Percentiles rank a stretch among this genome's conserved stretches.
phyloP scores from a whole-genome alignment of 768 basidiomycete species.

The Mycena floridula region DNA sequence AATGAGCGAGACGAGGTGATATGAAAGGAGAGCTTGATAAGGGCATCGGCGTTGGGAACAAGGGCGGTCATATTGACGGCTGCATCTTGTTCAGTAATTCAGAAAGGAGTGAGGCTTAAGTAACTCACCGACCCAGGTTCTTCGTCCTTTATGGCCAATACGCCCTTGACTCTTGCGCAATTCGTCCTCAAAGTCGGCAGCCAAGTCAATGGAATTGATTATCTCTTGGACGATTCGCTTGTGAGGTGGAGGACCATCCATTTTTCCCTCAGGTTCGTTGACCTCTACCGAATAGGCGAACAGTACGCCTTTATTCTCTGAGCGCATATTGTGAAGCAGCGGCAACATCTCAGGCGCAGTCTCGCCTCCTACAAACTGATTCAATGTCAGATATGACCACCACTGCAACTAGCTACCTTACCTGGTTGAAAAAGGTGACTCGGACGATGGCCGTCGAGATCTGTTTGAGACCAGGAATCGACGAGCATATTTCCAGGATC shows the following conservation, averaged over 20 bases:
- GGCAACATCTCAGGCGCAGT: conserved; percentile 65
- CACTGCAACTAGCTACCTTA: conserved; percentile 21
- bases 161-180: too few relatives aligned
- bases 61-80: conserved; percentile 53
- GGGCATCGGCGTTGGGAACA: conserved; percentile 52
- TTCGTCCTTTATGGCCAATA: too few relatives aligned
- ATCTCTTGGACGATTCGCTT: conserved; percentile 72
- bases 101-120: conserved; percentile 40
- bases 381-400: background rate
- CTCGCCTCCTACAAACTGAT: conserved; percentile 86
- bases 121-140: conserved; percentile 85
- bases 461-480: conserved; percentile 53
- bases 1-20: conserved; percentile 43
- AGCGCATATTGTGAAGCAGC: conserved; percentile 54
- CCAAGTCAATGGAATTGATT: conserved; percentile 67
- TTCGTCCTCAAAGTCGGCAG: conserved; percentile 72
- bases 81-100: background rate
- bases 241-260: conserved; percentile 40
- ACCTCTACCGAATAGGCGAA: conserved; percentile 87
- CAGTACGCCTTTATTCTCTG: conserved; percentile 65
- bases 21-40: conserved; percentile 57
- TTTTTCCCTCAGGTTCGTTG: conserved; percentile 49
- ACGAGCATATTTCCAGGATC: conserved; percentile 47
- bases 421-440: conserved; percentile 82
- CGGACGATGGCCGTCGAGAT: conserved; percentile 67